These are phyloP conservation scores for Starmerella tilneyi DNA, from an alignment of 805 yeast genomes.

Conservation along the genomic window DNA sequence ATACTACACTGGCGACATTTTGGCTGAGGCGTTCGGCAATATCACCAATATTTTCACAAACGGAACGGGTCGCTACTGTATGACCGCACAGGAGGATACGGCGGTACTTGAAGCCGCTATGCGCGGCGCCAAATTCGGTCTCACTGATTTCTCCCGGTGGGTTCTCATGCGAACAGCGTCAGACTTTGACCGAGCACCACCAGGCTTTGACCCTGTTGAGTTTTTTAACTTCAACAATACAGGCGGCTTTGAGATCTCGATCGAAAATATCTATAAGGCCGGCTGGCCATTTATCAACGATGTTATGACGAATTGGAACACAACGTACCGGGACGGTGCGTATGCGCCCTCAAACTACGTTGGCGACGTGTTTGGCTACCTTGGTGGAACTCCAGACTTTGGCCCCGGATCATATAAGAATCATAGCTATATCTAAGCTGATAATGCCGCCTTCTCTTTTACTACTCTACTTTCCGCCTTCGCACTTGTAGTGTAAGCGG, in stretches of 20 bases:
- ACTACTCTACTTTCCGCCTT: too few species aligned
- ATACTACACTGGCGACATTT: constrained; percentile 46
- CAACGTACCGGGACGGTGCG: constrained; percentile 20
- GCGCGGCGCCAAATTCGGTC: constrained; percentile 45
- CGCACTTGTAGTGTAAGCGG: too few species aligned
- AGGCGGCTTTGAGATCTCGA: constrained; percentile 44
- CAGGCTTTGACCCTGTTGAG: constrained; percentile 35
- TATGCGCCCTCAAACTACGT: constrained; percentile 42
- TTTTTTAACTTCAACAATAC: constrained; percentile 42
- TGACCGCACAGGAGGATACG: constrained; percentile 59
- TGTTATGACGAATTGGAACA: constrained; percentile 38
- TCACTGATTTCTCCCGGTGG: constrained; percentile 48
- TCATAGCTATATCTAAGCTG: constrained; percentile 4
- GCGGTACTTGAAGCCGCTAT: constrained; percentile 52
- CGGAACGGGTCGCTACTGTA: constrained; percentile 48
- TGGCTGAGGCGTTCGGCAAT: constrained; percentile 43
- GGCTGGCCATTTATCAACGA: constrained; percentile 48
- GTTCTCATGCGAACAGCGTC: constrained; percentile 53
- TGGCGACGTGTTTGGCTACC: constrained; percentile 51
- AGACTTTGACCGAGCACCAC: constrained; percentile 49
- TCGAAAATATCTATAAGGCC: constrained; percentile 44
- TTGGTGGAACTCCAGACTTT: constrained; percentile 38
- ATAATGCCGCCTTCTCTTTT: too few species aligned
- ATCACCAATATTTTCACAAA: constrained; percentile 44
- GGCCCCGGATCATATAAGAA: constrained; percentile 24